These are phyloP conservation scores for Erysimum pusillum DNA, from an alignment of 441 rosid species.

Conservation along the genomic window DNA sequence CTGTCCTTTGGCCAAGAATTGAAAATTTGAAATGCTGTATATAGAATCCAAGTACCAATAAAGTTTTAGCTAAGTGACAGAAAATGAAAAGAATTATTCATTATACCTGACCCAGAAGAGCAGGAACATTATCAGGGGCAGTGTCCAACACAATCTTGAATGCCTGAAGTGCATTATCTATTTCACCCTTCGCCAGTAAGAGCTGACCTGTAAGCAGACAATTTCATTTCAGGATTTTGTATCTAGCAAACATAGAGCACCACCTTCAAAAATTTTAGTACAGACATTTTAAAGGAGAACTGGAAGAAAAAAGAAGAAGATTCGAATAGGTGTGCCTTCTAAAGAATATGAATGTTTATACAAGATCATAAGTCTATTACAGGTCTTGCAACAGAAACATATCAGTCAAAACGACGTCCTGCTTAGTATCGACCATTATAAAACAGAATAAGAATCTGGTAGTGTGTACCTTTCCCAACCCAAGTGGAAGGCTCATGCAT, in stretches of 20 bases:
- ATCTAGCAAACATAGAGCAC: slow-evolving; percentile 30
- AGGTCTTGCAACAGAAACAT: slow-evolving; percentile 7
- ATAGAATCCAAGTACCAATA: slow-evolving; percentile 15
- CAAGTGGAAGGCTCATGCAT: slow-evolving; percentile 99
- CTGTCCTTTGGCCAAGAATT: slow-evolving; percentile 7
- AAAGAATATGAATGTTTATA: slow-evolving; percentile 12
- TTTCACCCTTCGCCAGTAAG: slow-evolving; percentile 95
- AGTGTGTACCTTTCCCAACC: slow-evolving; percentile 91
- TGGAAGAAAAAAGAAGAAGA: background rate
- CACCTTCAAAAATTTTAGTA: background rate
- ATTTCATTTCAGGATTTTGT: slow-evolving; percentile 30
- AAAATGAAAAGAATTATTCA: slow-evolving; percentile 5
- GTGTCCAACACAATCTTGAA: slow-evolving; percentile 87
- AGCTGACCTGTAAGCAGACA: slow-evolving; percentile 80
- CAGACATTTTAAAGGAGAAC: slow-evolving; percentile 14
- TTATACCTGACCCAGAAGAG: slow-evolving; percentile 95
- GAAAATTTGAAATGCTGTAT: background rate
- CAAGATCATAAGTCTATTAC: slow-evolving; percentile 23
- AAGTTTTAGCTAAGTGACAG: background rate
- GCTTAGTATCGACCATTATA: background rate
- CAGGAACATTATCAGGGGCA: slow-evolving; percentile 85
- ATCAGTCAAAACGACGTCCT: background rate
- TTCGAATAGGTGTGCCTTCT: background rate
- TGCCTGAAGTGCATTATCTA: slow-evolving; percentile 90
- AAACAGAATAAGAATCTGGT: background rate